Evolutionary conservation across 2,329 filamentous ascomycete species (phyloP).

Genomic region (Beauveria medogensis): DNA sequence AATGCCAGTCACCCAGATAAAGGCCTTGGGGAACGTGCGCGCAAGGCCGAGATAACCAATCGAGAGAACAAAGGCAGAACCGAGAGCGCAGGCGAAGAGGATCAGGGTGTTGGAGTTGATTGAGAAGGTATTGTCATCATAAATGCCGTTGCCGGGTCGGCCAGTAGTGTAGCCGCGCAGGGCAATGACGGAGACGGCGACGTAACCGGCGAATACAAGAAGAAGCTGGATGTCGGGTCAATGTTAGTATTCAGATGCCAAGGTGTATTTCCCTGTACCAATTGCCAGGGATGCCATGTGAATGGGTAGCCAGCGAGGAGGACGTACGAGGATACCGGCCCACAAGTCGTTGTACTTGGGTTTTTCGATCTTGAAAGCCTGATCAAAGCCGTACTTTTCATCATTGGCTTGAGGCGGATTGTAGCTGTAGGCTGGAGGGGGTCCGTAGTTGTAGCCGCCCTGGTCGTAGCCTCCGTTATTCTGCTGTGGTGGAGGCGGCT

Average conservation of each 20-base stretch:
- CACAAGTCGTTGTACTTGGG: constrained; percentile 90
- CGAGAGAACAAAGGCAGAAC: constrained; percentile 65
- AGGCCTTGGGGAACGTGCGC: constrained; percentile 73
- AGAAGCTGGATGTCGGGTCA: constrained; percentile 46
- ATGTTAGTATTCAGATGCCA: neutral
- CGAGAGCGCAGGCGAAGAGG: constrained; percentile 72
- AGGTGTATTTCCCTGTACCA: neutral
- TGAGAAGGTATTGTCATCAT: constrained; percentile 58
- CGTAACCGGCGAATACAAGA: constrained; percentile 62
- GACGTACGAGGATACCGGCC: constrained; percentile 68
- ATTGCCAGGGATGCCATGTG: no score
- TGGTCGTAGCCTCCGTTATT: constrained; percentile 15
- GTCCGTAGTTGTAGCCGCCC: constrained; percentile 20
- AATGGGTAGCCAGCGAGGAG: neutral
- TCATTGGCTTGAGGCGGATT: constrained; percentile 28
- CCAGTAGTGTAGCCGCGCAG: constrained; percentile 63
- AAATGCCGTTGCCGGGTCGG: constrained; percentile 65
- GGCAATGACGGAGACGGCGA: constrained; percentile 65
- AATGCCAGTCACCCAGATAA: constrained; percentile 89
- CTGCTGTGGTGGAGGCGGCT: constrained; percentile 20
- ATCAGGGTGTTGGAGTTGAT: constrained; percentile 80
- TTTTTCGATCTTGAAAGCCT: constrained; percentile 72
- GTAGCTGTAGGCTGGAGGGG: constrained; percentile 27
- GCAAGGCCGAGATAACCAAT: constrained; percentile 69
- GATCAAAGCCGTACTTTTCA: constrained; percentile 58